Evolutionary conservation across 108 stramenopile species (phyloP).

Genomic region (Cyclotella kingstonii): DNA sequence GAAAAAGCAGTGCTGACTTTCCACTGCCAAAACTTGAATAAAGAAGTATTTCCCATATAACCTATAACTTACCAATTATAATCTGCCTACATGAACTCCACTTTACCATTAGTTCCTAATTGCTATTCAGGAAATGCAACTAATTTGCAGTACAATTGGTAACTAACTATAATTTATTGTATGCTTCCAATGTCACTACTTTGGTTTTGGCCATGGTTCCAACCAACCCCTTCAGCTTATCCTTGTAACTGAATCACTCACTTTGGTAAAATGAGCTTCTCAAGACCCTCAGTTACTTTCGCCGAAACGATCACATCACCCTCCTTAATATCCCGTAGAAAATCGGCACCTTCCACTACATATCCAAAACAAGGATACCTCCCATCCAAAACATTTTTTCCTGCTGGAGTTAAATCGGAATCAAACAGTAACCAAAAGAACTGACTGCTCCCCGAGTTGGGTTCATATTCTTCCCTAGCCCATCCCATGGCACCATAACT

Average conservation of each 20-base stretch:
- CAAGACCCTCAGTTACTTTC: conserved; percentile 81
- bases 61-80: neutral
- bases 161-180: no score
- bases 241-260: neutral
- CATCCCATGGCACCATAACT: conserved; percentile 96
- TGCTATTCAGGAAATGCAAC: no score
- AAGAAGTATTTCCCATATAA: neutral
- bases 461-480: conserved; percentile 94
- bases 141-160: no score
- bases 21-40: no score
- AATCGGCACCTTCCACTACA: conserved; percentile 89
- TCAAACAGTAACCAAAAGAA: conserved; percentile 98
- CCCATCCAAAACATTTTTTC: conserved; percentile 97
- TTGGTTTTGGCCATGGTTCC: no score
- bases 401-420: conserved; percentile 96
- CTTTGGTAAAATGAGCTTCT: conserved; percentile 56
- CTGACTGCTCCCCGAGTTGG: conserved; percentile 90
- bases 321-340: conserved; percentile 89
- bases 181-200: no score
- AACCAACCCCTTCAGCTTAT: no score
- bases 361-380: conserved; percentile 94
- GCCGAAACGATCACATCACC: conserved; percentile 91
- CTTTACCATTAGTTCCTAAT: no score
- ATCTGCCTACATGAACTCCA: no score
- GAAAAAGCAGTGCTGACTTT: no score